A percentile compares a stretch with the other conserved stretches of the same genome.
Conservation (phyloP, 2,329 filamentous ascomycete genomes). For the Chaetomium globosum region DNA sequence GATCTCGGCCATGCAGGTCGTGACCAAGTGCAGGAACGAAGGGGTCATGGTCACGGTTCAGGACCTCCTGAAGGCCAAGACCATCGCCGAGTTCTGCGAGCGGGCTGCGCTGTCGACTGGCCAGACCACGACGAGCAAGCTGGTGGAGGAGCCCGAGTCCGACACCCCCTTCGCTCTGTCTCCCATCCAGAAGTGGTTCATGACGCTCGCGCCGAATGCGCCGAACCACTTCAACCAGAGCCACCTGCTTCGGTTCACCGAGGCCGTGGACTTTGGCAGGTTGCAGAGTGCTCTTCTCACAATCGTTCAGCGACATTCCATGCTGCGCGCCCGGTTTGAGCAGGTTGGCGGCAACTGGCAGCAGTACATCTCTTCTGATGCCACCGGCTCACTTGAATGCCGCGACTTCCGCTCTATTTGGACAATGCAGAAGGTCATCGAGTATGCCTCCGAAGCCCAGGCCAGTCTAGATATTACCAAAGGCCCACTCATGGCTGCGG, state of each 20-base stretch:
- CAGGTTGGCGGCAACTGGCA: slow-evolving; percentile 34
- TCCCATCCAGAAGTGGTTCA: slow-evolving; percentile 46
- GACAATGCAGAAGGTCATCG: slow-evolving; percentile 21
- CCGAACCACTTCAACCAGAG: slow-evolving; percentile 47
- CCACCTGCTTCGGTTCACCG: slow-evolving; percentile 42
- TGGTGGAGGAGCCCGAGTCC: slow-evolving; percentile 5
- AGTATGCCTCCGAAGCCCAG: slow-evolving; percentile 4
- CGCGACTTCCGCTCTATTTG: slow-evolving; percentile 10
- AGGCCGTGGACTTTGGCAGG: slow-evolving; percentile 26
- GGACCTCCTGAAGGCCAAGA: slow-evolving; percentile 41
- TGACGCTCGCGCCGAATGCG: background rate
- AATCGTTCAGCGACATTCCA: slow-evolving; percentile 41
- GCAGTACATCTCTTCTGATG: slow-evolving; percentile 35
- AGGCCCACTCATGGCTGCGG: slow-evolving; percentile 37
- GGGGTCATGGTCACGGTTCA: slow-evolving; percentile 41
- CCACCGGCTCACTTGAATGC: slow-evolving; percentile 24
- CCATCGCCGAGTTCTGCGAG: slow-evolving; percentile 36
- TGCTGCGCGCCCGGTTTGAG: slow-evolving; percentile 44
- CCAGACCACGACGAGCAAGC: background rate
- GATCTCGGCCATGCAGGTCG: slow-evolving; percentile 46
- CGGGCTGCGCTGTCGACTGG: background rate
- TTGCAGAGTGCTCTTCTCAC: background rate
- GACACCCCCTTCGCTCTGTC: slow-evolving; percentile 44
- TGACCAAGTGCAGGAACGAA: slow-evolving; percentile 42
- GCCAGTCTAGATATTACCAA: slow-evolving; percentile 30